phyloP scores from a whole-genome alignment of 371 early-diverging fungal species.

The Mortierella sp. region DNA sequence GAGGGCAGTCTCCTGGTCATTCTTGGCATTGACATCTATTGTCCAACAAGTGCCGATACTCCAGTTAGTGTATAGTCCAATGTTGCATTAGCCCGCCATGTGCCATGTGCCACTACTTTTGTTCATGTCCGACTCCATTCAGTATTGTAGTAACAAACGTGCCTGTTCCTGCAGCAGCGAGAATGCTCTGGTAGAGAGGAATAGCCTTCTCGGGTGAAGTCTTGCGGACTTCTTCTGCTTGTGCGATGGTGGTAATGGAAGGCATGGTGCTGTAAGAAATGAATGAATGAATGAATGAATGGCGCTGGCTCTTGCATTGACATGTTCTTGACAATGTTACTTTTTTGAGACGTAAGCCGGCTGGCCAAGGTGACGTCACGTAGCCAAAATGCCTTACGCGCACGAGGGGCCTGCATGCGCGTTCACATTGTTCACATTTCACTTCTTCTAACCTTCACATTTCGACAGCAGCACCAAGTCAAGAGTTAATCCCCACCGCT shows the following conservation, averaged over 20 bases:
- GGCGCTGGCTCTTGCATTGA: not conserved
- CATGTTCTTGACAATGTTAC: not conserved
- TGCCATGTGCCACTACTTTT: not conserved
- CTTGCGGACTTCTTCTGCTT: conserved; percentile 65
- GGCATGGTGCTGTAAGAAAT: conserved; percentile 22
- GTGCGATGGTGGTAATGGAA: conserved; percentile 58
- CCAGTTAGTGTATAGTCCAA: not conserved
- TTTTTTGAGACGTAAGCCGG: not conserved
- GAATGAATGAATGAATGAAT: not conserved
- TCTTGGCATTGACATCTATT: conserved; percentile 40
- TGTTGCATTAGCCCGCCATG: not conserved
- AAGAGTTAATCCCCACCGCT: not conserved
- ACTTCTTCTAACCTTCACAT: not conserved
- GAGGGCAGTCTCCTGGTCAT: conserved; percentile 71
- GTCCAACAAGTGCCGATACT: not conserved
- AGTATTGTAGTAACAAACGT: conserved; percentile 13
- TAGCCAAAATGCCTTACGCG: not conserved
- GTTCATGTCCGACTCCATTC: not conserved
- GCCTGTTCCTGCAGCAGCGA: conserved; percentile 59
- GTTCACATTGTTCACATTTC: conserved; percentile 11
- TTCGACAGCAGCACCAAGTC: not conserved
- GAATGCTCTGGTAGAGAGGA: conserved; percentile 63
- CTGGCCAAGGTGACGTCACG: not conserved
- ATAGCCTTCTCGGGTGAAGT: conserved; percentile 67
- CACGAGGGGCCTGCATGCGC: conserved; percentile 1